phyloP scores from a whole-genome alignment of 805 yeast species.

The Teunomyces barrocoloradensis region DNA sequence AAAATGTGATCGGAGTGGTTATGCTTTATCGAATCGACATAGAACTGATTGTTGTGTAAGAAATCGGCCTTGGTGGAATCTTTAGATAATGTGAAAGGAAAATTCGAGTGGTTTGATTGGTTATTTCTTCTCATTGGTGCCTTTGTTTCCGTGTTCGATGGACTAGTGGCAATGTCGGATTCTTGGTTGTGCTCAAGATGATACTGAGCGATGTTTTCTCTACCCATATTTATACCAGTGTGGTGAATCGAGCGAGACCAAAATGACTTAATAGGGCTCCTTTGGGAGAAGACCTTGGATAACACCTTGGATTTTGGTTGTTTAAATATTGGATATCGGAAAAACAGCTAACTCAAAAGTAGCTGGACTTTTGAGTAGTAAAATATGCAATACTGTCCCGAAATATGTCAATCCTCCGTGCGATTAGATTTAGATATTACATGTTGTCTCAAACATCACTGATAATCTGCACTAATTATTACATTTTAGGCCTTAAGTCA shows the following conservation, averaged over 20 bases:
- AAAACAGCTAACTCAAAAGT: not conserved
- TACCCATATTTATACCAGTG: conserved; percentile 28
- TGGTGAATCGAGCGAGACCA: conserved; percentile 3
- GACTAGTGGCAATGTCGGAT: conserved; percentile 23
- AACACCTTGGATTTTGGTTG: conserved; percentile 2
- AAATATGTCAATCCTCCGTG: not conserved
- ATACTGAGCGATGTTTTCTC: conserved; percentile 40
- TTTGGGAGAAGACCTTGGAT: not conserved
- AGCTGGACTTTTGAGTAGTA: not conserved
- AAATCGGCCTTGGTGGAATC: conserved; percentile 49
- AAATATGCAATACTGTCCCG: not conserved
- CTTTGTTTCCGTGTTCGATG: not conserved
- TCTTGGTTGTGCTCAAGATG: conserved; percentile 40
- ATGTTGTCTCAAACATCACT: conserved; percentile 6
- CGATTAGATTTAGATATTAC: conserved; percentile 3
- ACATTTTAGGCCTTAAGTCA: not conserved
- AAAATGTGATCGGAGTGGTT: conserved; percentile 55
- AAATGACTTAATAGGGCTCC: not conserved
- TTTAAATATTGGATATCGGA: not conserved
- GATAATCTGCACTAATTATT: conserved; percentile 8
- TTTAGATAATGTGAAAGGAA: conserved; percentile 48
- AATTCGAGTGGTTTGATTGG: conserved; percentile 17
- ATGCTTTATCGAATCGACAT: conserved; percentile 45
- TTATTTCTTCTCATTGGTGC: conserved; percentile 2
- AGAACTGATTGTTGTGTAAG: conserved; percentile 45